Conservation (phyloP, 495 filamentous ascomycete species). For the Hypomontagnella submonticulosa region DNA sequence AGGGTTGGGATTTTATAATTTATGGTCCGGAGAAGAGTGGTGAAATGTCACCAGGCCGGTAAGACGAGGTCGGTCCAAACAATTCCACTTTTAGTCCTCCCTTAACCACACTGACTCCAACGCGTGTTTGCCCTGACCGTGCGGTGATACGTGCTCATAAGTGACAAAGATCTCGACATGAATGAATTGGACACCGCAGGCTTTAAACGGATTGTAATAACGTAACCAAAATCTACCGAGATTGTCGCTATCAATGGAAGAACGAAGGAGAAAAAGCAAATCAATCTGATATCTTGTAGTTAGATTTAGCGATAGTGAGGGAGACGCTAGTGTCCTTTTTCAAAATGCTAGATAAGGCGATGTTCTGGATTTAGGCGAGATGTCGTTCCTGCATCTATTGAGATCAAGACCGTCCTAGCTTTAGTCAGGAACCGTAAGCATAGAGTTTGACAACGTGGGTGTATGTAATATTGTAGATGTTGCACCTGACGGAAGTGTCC, state of each 20-base stretch:
- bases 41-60: conserved; percentile 27
- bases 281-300: background rate
- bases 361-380: conserved; percentile 35
- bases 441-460: conserved; percentile 1
- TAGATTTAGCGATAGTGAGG: conserved; percentile 6
- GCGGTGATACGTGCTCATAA: conserved; percentile 19
- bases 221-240: conserved; percentile 8
- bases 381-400: conserved; percentile 33
- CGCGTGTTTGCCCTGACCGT: conserved; percentile 7
- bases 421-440: conserved; percentile 3
- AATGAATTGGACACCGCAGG: background rate
- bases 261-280: conserved; percentile 3
- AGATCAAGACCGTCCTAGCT: conserved; percentile 7
- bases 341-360: conserved; percentile 36
- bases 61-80: conserved; percentile 17
- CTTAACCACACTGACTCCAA: conserved; percentile 21
- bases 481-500: conserved; percentile 25
- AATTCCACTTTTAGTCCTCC: conserved; percentile 9
- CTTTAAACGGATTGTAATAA: conserved; percentile 4
- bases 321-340: conserved; percentile 18
- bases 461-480: background rate
- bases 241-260: background rate
- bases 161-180: conserved; percentile 9
- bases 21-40: conserved; percentile 11
- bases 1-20: too few relatives aligned